Conservation (phyloP, 441 rosid genomes). For the Eutrema salsugineum region DNA sequence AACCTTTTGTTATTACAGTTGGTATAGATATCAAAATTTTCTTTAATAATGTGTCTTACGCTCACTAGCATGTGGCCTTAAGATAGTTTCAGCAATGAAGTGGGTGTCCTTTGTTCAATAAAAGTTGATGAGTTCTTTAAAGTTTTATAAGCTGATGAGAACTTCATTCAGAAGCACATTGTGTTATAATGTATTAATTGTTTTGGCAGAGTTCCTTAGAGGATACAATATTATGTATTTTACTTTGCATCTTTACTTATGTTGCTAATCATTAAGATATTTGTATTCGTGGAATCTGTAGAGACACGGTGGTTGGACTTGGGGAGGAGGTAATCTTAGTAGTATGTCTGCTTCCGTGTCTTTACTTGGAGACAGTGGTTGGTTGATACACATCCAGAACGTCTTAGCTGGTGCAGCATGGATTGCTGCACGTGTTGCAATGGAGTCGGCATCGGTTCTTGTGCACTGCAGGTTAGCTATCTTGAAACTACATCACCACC, state of each 20-base stretch:
- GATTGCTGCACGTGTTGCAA: constrained; percentile 88
- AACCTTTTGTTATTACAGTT: not conserved
- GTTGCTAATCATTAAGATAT: not conserved
- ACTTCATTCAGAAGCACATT: not conserved
- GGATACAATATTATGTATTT: not conserved
- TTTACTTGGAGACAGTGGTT: constrained; percentile 93
- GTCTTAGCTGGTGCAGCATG: constrained; percentile 96
- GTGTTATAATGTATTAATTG: not conserved
- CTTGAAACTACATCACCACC: constrained; percentile 6
- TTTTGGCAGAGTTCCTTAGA: not conserved
- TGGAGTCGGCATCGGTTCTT: constrained; percentile 93
- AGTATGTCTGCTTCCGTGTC: constrained; percentile 99
- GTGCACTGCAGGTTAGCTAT: constrained; percentile 86
- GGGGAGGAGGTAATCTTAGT: constrained; percentile 97
- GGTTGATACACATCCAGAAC: constrained; percentile 93
- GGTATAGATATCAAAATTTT: not conserved
- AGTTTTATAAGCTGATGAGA: not conserved
- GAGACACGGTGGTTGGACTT: constrained; percentile 97
- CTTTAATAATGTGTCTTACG: not conserved
- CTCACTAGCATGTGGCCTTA: not conserved
- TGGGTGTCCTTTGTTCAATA: not conserved
- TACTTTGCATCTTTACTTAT: constrained; percentile 3
- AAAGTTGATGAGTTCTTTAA: not conserved
- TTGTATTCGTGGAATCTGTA: constrained; percentile 35
- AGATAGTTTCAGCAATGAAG: not conserved